These are phyloP conservation scores for Purshia tridentata DNA, from an alignment of 306 rosid species.

Conservation along the genomic window DNA sequence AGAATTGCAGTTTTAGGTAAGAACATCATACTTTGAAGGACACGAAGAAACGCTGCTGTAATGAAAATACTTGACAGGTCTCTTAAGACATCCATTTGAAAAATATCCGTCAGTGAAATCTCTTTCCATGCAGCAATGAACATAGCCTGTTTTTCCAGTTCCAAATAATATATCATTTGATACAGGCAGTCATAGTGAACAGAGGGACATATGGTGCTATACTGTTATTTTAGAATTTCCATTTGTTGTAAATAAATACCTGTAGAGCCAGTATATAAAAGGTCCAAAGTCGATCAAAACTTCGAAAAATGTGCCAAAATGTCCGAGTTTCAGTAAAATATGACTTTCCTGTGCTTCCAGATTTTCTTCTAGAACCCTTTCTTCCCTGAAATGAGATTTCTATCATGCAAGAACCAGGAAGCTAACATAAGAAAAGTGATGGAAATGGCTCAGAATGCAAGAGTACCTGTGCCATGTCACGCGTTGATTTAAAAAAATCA, in stretches of 20 bases:
- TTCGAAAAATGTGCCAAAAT: slow-evolving; percentile 86
- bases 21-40: slow-evolving; percentile 74
- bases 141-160: slow-evolving; percentile 50
- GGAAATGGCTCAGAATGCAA: slow-evolving; percentile 11
- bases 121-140: slow-evolving; percentile 70
- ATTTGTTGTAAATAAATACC: slow-evolving; percentile 50
- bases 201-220: slow-evolving; percentile 9
- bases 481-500: slow-evolving; percentile 85
- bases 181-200: slow-evolving; percentile 17
- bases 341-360: slow-evolving; percentile 77
- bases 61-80: slow-evolving; percentile 83
- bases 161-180: slow-evolving; percentile 21
- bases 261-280: slow-evolving; percentile 80
- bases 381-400: slow-evolving; percentile 60
- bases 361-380: slow-evolving; percentile 49
- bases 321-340: slow-evolving; percentile 82
- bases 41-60: slow-evolving; percentile 88
- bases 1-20: slow-evolving; percentile 15
- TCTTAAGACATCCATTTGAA: slow-evolving; percentile 59
- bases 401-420: slow-evolving; percentile 17
- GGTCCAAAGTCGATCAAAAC: slow-evolving; percentile 96
- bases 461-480: slow-evolving; percentile 54
- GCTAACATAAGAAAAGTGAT: slow-evolving; percentile 9
- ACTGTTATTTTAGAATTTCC: slow-evolving; percentile 10
- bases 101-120: slow-evolving; percentile 52